Conservation (phyloP, 2,329 filamentous ascomycete genomes). For the Phaeosphaeriaceae sp. region DNA sequence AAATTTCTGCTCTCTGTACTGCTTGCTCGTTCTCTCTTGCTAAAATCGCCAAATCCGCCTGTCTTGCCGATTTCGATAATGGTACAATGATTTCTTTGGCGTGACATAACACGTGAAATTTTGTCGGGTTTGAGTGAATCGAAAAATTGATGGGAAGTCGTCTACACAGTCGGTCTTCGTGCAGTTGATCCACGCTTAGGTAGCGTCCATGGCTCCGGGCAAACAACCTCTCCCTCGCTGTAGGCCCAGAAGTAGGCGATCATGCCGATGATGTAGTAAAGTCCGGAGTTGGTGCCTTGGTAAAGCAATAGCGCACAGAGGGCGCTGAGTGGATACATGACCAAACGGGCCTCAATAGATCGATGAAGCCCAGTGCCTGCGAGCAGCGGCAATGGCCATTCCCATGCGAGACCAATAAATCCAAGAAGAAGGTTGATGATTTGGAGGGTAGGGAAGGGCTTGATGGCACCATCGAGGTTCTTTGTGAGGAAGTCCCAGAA, state of each 20-base stretch:
- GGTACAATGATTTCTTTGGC: too few species aligned
- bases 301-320: constrained; percentile 81
- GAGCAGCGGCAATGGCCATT: constrained; percentile 82
- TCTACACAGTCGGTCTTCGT: constrained; percentile 26
- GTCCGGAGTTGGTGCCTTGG: constrained; percentile 86
- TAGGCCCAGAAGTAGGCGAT: constrained; percentile 95
- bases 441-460: constrained; percentile 86
- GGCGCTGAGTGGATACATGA: constrained; percentile 79
- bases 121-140: not conserved
- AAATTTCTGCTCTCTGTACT: too few species aligned
- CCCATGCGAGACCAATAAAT: constrained; percentile 78
- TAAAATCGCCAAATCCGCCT: too few species aligned
- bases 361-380: constrained; percentile 81
- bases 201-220: constrained; percentile 58
- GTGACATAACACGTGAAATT: not conserved
- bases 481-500: constrained; percentile 97
- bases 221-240: constrained; percentile 80
- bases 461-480: constrained; percentile 84
- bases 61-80: too few species aligned
- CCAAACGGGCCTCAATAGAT: constrained; percentile 83
- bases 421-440: constrained; percentile 87
- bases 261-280: constrained; percentile 90
- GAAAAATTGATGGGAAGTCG: not conserved
- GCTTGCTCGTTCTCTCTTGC: too few species aligned
- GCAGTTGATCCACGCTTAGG: constrained; percentile 51